Percentiles rank a stretch among this genome's conserved stretches.
Evolutionary conservation across 1,284 basidiomycete species (phyloP).

Genomic region (Austroboletus novae-zelandiae): DNA sequence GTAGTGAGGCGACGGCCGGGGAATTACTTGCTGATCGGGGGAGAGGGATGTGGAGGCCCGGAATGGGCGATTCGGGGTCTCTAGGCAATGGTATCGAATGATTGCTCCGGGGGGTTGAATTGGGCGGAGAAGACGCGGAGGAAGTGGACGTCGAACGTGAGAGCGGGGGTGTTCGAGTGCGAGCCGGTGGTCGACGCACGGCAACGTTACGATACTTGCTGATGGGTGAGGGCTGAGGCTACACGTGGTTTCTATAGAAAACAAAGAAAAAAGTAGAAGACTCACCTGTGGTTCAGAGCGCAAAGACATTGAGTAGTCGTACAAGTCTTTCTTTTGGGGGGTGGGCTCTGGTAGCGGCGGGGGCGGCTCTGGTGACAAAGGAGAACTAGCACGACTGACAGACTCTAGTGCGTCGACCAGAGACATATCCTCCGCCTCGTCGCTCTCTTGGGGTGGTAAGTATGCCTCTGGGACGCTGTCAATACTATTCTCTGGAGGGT

Average conservation of each 20-base stretch:
- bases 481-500: conserved; percentile 38
- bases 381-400: conserved; percentile 54
- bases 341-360: conserved; percentile 35
- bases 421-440: conserved; percentile 47
- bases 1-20: conserved; percentile 36
- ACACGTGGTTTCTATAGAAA: conserved; percentile 3
- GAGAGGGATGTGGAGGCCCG: conserved; percentile 48
- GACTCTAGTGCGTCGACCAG: conserved; percentile 59
- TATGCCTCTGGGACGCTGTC: conserved; percentile 52
- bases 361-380: conserved; percentile 38
- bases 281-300: conserved; percentile 64
- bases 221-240: conserved; percentile 55
- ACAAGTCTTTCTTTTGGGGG: conserved; percentile 51
- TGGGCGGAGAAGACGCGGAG: conserved; percentile 53
- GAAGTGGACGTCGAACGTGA: conserved; percentile 61
- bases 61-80: conserved; percentile 45
- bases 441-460: conserved; percentile 43
- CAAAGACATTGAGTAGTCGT: conserved; percentile 62
- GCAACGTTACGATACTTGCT: conserved; percentile 67
- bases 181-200: conserved; percentile 49
- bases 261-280: background rate
- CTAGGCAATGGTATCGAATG: conserved; percentile 41
- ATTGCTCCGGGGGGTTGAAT: conserved; percentile 63
- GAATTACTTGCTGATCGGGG: conserved; percentile 56
- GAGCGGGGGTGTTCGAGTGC: conserved; percentile 70